Evolutionary conservation across 805 yeast genomes (phyloP), one percentile per base, ranked within the genome.

Genomic region (Candida insectorum): DNA sequence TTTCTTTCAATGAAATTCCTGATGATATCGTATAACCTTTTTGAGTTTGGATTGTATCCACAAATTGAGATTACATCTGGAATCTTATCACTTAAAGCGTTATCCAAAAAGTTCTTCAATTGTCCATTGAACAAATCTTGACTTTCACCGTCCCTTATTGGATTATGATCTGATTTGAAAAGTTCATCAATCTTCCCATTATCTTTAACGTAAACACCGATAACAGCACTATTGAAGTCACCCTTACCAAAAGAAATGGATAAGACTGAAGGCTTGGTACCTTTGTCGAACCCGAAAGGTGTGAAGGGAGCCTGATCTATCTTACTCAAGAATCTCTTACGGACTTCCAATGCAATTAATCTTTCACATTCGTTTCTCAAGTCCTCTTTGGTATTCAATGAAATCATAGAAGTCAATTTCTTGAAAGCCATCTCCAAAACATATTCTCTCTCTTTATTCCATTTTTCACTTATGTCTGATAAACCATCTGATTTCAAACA

Each of bases 271-370:
- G 98, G 96, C 33, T 79, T 71, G 4, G 95, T 84, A 28, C 97
- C 96, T 38, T 75, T 71, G 27, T 77, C 85, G 44, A 72, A 81
- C 4, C 85, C 82, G 28, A 75, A 71, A 5, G 97, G 96, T 46
- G 84, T 79, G 58, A 67, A 89, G 20, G 99, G 97, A 2, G 97
- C 96, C 64, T 89, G 97, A 55, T 91, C 93, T 22, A 93, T 70
- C 49, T 80, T 82, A 15, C 74, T 69, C 54, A 77, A 65, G 50
- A 91, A 83, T 18, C 73, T 66, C 26, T 73, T 71, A 45, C 97
- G 80, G 22, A 91, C 77, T 38, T 81, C 80, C 37, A 69, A 72
- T 31, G 79, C 79, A 28, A 93, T 69, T 26, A 77, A 54, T 36
- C 84, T 73, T 54, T 85, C 85, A 62, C 96, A 84, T 36, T 73